These are phyloP conservation scores for Dryadomyces sulphureus DNA, from an alignment of 2,329 filamentous ascomycete genomes.

Conservation along the genomic window DNA sequence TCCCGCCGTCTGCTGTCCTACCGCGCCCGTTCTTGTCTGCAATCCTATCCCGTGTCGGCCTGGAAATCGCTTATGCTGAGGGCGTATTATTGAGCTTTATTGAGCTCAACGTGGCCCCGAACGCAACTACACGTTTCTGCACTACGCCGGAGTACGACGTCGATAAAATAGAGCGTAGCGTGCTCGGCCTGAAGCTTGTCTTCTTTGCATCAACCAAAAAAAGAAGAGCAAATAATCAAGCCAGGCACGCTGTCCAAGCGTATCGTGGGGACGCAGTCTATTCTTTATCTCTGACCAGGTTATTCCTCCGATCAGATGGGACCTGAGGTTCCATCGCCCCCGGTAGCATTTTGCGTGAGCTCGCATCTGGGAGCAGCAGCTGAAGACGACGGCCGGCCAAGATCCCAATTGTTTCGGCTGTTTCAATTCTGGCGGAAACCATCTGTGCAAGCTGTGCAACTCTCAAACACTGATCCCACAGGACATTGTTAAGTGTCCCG, in stretches of 20 bases:
- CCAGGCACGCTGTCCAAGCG: neutral
- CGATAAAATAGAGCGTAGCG: too few species aligned
- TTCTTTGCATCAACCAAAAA: neutral
- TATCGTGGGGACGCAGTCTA: neutral
- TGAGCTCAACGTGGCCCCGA: too few species aligned
- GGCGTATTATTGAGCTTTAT: too few species aligned
- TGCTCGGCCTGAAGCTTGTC: too few species aligned
- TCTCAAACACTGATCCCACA: conserved; percentile 24
- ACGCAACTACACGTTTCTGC: too few species aligned
- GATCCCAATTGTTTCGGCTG: conserved; percentile 23
- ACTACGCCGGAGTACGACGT: too few species aligned
- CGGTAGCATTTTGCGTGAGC: conserved; percentile 11
- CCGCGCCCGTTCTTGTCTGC: too few species aligned
- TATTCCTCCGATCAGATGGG: neutral
- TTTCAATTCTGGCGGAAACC: conserved; percentile 22
- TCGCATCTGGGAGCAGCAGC: conserved; percentile 3
- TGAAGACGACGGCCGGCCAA: conserved; percentile 11
- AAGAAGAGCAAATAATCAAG: neutral
- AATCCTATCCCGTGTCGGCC: too few species aligned
- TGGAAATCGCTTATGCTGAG: too few species aligned
- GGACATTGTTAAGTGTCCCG: conserved; percentile 13
- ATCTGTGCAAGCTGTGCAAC: conserved; percentile 24
- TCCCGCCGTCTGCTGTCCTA: too few species aligned
- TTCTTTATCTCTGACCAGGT: conserved; percentile 6
- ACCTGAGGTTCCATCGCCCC: conserved; percentile 7